These are phyloP conservation scores for Fusarium nanum DNA, from an alignment of 2,329 filamentous ascomycete genomes.

Conservation along the genomic window DNA sequence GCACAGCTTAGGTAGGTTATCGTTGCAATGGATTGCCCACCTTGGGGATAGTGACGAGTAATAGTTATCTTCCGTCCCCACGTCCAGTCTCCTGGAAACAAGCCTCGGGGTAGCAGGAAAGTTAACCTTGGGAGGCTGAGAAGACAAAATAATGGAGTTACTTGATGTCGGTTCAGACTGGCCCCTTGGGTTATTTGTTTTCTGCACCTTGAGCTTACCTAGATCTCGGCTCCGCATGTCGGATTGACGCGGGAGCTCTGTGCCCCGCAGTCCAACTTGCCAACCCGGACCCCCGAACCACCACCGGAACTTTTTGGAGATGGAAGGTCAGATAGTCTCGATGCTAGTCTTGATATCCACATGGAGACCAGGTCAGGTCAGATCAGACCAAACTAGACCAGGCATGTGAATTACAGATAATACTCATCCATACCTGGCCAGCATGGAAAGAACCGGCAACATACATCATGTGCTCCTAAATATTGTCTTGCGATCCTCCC, in stretches of 20 bases:
- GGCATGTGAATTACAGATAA: not conserved
- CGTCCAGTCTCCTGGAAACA: conserved; percentile 2
- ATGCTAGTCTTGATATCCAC: conserved; percentile 28
- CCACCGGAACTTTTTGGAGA: conserved; percentile 15
- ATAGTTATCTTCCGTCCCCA: conserved; percentile 13
- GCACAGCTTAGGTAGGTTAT: conserved; percentile 7
- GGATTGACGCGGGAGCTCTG: conserved; percentile 33
- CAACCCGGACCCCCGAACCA: conserved; percentile 33
- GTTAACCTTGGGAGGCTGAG: not conserved
- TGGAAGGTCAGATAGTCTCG: not conserved
- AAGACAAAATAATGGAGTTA: not conserved
- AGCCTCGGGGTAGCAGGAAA: not conserved
- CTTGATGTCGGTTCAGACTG: not conserved
- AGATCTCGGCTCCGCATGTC: conserved; percentile 30
- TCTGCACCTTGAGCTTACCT: not conserved
- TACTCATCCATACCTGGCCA: not conserved
- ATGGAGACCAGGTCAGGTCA: not conserved
- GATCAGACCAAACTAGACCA: not conserved
- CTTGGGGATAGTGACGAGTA: not conserved
- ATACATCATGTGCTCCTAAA: not conserved
- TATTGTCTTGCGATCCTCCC: too few species aligned
- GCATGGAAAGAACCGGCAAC: not conserved
- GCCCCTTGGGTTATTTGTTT: not conserved
- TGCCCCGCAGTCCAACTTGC: conserved; percentile 31
- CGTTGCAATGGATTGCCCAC: conserved; percentile 9